Conservation (phyloP, 228 moss, liverwort and hornwort genomes). For the Sphagnum magellanicum region DNA sequence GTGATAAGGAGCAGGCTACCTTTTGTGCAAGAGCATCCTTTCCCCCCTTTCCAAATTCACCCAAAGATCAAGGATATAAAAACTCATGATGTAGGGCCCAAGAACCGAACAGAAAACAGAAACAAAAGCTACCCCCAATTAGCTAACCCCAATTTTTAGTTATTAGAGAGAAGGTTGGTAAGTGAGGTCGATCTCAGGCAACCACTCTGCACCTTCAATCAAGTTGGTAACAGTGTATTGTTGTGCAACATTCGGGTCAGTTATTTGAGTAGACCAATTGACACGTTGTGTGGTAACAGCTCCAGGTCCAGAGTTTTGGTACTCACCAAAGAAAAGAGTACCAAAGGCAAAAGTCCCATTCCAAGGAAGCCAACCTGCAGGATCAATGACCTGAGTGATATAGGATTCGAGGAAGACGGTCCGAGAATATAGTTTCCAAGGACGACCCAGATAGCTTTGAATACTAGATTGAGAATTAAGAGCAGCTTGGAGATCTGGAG, state of each 20-base stretch:
- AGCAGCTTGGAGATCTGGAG: conserved; percentile 12
- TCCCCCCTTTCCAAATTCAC: too few species aligned
- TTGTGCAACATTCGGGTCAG: conserved; percentile 9
- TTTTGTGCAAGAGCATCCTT: too few species aligned
- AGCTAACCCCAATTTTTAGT: too few species aligned
- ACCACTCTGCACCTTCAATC: conserved; percentile 36
- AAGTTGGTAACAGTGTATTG: conserved; percentile 51
- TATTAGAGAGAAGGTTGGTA: conserved; percentile 10
- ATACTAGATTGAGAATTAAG: conserved; percentile 4
- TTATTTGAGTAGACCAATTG: conserved; percentile 45
- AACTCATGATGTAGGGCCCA: too few species aligned
- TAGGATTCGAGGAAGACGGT: conserved; percentile 42
- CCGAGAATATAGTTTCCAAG: conserved; percentile 46
- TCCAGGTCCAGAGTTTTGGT: conserved; percentile 42
- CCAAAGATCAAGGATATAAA: too few species aligned
- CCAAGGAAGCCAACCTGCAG: conserved; percentile 52
- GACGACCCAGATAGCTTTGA: conserved; percentile 50
- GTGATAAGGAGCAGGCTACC: too few species aligned
- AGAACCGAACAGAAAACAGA: too few species aligned
- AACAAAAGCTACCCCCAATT: too few species aligned
- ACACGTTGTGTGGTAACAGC: conserved; percentile 21
- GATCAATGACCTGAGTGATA: conserved; percentile 12
- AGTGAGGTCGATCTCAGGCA: conserved; percentile 28
- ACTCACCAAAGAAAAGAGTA: conserved; percentile 45
- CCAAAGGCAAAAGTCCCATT: conserved; percentile 13